Conservation (phyloP, 2,329 filamentous ascomycete genomes). For the Ophiostoma pallidulum region DNA sequence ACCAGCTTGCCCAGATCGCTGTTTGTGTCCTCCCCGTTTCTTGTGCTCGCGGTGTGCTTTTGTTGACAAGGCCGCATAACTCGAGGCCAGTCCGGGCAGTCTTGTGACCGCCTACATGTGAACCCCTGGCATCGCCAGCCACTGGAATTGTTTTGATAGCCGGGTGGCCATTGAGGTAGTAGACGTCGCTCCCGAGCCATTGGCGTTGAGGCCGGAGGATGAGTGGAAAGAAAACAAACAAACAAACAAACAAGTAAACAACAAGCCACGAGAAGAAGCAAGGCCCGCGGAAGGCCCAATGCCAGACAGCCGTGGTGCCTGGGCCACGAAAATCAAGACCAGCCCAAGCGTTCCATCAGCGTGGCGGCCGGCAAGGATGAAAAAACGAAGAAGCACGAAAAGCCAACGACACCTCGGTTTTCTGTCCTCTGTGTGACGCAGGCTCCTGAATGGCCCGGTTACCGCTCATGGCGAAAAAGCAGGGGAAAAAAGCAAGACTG, state of each 20-base stretch:
- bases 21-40: not conserved
- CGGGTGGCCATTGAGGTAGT: not conserved
- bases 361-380: not conserved
- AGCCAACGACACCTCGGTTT: no score
- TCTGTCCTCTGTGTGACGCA: no score
- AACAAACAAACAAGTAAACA: constrained; percentile 4
- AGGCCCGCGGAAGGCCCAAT: not conserved
- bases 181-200: no score
- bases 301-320: not conserved
- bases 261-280: not conserved
- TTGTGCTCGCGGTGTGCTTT: not conserved
- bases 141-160: not conserved
- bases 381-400: no score
- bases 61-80: constrained; percentile 2
- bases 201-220: no score
- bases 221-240: not conserved
- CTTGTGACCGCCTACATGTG: not conserved
- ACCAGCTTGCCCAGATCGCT: no score
- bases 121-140: no score
- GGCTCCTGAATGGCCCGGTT: no score
- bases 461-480: no score
- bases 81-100: not conserved
- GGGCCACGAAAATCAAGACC: not conserved
- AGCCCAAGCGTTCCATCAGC: not conserved
- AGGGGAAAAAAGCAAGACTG: no score